Evolutionary conservation across 2,329 filamentous ascomycete genomes (phyloP), one percentile per base, ranked within the genome.

Genomic region (Verticillium albo-atrum): DNA sequence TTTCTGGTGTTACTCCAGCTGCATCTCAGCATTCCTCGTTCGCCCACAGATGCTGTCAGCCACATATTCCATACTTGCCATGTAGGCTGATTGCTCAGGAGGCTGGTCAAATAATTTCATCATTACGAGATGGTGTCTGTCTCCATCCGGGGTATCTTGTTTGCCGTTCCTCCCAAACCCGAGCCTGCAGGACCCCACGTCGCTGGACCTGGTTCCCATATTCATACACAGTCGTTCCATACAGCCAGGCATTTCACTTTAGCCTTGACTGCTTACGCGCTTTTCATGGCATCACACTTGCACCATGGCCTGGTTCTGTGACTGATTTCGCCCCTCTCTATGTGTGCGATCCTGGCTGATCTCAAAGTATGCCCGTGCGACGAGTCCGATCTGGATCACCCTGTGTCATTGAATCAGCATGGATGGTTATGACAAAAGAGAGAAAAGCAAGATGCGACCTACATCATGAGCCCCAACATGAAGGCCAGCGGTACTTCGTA

Each of bases 401-500:
- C 62, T 64, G 57, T 2, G 2, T 5, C 2, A n/a, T n/a, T n/a
- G 1, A 2, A 25, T 64, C 27, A 64, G 58, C 14, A 26, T 15
- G 9, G 25, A 47, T 14, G 17, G 9, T 9, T 15, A n/a, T n/a
- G n/a, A n/a, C n/a, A n/a, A 6, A 12, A 2, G 6, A 3, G 2
- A 15, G 12, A 28, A 4, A 15, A 14, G 5, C 26, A 7, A n/a
- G 9, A 0, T 5, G 17, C 25, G 9, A 61, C 62, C 57, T 28
- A 64, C 62, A 63, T 62, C 28, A 64, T 47, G 12, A 64, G 30
- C 2, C 60, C 60, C 14, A 65, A 54, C 25, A 64, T 34, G 6
- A 55, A 60, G 6, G 62, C 60, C 42, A 65, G 56, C 12, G 62
- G 62, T 3, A 61, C 60, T 53, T 64, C 62, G 51, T 64, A 64